Evolutionary conservation across 768 basidiomycete species (phyloP).

Genomic region (Mycena epipterygia): DNA sequence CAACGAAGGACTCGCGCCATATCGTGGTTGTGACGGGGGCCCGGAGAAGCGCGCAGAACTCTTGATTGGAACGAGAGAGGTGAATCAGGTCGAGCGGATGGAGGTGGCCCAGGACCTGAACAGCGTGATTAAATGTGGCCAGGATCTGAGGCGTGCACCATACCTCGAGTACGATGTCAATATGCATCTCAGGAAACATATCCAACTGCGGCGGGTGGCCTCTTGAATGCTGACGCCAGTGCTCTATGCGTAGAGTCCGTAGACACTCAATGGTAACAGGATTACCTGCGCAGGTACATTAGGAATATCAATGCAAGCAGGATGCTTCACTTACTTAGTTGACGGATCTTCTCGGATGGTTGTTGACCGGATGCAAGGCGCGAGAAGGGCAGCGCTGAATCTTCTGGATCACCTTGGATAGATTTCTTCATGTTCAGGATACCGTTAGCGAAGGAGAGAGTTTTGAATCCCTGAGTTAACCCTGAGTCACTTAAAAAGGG

Average conservation of each 20-base stretch:
- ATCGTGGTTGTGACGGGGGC: not conserved
- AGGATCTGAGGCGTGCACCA: not conserved
- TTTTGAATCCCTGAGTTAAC: too few species aligned
- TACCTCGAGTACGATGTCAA: constrained; percentile 21
- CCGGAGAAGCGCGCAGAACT: constrained; percentile 1
- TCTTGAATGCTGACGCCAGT: not conserved
- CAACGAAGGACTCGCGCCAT: constrained; percentile 7
- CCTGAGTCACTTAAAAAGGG: too few species aligned
- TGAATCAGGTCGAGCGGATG: constrained; percentile 17
- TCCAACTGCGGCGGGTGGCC: not conserved
- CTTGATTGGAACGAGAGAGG: not conserved
- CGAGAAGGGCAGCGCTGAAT: too few species aligned
- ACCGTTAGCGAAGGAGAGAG: too few species aligned
- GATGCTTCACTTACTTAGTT: too few species aligned
- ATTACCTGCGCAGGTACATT: too few species aligned
- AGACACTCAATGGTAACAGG: not conserved
- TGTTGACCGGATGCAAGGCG: too few species aligned
- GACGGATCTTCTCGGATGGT: too few species aligned
- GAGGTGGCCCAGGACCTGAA: constrained; percentile 11
- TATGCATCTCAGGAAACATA: not conserved
- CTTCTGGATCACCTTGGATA: too few species aligned
- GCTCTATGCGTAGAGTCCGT: not conserved
- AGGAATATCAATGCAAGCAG: too few species aligned
- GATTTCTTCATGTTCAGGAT: too few species aligned
- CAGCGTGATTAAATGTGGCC: too few species aligned